phyloP scores from a whole-genome alignment of 176 grass and related monocot genomes.

The Oryza rufipogon region DNA sequence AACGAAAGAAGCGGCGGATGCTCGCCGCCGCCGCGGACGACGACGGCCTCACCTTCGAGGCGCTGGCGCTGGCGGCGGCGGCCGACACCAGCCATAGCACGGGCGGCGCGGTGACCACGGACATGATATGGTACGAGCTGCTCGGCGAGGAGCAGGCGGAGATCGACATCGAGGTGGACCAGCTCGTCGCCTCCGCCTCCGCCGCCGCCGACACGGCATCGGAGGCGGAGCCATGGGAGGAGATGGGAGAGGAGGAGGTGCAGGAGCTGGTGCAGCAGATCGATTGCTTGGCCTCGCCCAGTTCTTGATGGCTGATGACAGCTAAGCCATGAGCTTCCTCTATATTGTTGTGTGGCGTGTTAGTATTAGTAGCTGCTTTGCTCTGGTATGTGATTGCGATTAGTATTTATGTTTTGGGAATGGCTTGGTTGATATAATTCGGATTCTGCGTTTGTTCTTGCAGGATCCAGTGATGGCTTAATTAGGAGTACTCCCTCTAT shows the following conservation, averaged over 20 bases:
- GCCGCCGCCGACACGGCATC: background rate
- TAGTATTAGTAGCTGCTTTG: background rate
- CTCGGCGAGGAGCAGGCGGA: slow-evolving; percentile 46
- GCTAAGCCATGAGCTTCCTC: background rate
- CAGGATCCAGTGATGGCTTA: slow-evolving; percentile 36
- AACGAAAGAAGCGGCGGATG: slow-evolving; percentile 45
- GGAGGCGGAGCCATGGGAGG: slow-evolving; percentile 28
- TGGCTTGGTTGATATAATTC: slow-evolving; percentile 24
- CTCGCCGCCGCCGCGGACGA: background rate
- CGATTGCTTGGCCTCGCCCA: slow-evolving; percentile 22
- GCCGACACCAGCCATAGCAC: background rate
- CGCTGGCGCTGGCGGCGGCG: slow-evolving; percentile 26
- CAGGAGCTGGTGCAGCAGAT: slow-evolving; percentile 54
- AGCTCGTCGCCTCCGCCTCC: slow-evolving; percentile 19
- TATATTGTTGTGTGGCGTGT: background rate
- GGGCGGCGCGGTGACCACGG: slow-evolving; percentile 20
- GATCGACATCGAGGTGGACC: slow-evolving; percentile 50
- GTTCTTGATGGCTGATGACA: too few species aligned
- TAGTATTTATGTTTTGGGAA: background rate
- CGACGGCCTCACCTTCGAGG: slow-evolving; percentile 48
- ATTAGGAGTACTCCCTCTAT: background rate
- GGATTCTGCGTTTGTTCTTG: slow-evolving; percentile 46
- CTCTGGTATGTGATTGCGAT: background rate
- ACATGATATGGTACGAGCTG: slow-evolving; percentile 65
- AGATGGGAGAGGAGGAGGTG: slow-evolving; percentile 45